These are phyloP conservation scores for Mycena rebaudengoi DNA, from an alignment of 768 basidiomycete species.

Conservation along the genomic window DNA sequence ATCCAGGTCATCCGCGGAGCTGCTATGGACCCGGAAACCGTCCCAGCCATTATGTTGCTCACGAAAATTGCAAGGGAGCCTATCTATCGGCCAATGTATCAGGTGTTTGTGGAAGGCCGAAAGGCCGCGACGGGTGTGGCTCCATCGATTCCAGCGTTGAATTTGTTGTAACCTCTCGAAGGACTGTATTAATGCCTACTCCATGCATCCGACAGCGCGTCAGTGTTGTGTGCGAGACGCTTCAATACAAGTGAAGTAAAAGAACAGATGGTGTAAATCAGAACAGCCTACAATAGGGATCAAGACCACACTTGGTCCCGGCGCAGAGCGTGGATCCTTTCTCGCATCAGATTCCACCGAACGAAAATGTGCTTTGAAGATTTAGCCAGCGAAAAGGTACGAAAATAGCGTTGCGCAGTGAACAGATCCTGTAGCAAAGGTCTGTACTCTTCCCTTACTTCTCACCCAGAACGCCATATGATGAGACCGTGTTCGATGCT, in stretches of 20 bases:
- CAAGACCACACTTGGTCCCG: neutral
- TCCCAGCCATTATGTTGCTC: neutral
- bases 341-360: neutral
- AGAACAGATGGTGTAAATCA: neutral
- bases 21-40: neutral
- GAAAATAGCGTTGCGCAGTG: too few species aligned
- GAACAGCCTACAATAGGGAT: neutral
- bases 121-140: neutral
- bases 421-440: too few species aligned
- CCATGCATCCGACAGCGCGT: neutral
- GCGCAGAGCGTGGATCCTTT: neutral
- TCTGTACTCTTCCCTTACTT: too few species aligned
- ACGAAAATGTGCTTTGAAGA: too few species aligned
- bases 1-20: conserved; percentile 3
- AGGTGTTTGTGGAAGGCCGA: neutral
- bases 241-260: too few species aligned
- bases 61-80: conserved; percentile 5
- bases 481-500: too few species aligned
- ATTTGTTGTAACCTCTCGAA: neutral
- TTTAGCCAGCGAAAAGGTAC: too few species aligned
- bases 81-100: neutral
- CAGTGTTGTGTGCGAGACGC: neutral
- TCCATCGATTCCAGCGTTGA: neutral
- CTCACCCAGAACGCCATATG: too few species aligned
- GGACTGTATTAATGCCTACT: neutral